Evolutionary conservation across 2,329 filamentous ascomycete genomes (phyloP).

Genomic region (Stromatinia cepivora): DNA sequence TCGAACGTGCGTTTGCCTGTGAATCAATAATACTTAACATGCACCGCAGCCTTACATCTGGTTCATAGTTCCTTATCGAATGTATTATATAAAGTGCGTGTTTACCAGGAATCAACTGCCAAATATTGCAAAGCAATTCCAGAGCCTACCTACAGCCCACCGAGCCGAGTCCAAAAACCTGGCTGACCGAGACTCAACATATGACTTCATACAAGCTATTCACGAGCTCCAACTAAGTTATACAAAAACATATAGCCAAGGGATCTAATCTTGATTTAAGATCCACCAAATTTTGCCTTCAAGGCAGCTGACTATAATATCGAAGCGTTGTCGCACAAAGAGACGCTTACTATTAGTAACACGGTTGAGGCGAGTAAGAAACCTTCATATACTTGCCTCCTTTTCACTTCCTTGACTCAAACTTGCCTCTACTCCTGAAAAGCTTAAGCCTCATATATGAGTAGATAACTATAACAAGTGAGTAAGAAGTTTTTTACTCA

Average conservation of each 20-base stretch:
- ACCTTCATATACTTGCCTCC: neutral
- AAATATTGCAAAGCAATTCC: neutral
- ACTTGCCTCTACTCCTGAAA: neutral
- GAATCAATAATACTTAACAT: constrained; percentile 8
- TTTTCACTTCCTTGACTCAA: neutral
- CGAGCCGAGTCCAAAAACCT: neutral
- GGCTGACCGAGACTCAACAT: constrained; percentile 3
- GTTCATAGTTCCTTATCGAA: neutral
- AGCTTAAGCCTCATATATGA: too few relatives aligned
- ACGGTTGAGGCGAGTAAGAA: constrained; percentile 13
- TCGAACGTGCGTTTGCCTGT: constrained; percentile 11
- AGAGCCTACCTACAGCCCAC: neutral
- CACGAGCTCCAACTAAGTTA: neutral
- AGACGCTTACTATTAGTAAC: neutral
- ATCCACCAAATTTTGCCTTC: neutral
- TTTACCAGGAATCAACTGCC: neutral
- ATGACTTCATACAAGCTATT: neutral
- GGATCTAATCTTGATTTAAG: neutral
- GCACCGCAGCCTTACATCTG: neutral
- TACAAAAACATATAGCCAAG: neutral
- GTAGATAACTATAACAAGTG: neutral
- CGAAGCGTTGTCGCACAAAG: neutral
- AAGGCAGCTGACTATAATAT: constrained; percentile 11
- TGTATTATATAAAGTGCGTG: neutral
- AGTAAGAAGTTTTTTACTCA: constrained; percentile 17